Evolutionary conservation across 139 green algal genomes (phyloP).

Genomic region (Coelastrella sp.): DNA sequence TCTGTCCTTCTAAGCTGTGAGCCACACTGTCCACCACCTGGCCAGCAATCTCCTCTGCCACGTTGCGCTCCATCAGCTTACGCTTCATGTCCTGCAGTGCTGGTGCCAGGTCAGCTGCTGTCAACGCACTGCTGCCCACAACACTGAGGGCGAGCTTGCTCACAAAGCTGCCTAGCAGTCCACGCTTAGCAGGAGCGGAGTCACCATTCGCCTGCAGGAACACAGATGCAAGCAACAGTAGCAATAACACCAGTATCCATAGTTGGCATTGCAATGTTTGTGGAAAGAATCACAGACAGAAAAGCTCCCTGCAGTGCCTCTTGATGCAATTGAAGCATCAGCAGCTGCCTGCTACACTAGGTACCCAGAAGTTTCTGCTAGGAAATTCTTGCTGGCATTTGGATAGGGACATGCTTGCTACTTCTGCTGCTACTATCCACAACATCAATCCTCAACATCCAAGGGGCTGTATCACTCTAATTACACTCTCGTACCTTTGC

Average conservation of each 20-base stretch:
- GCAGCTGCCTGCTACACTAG: neutral
- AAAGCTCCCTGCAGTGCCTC: too few relatives aligned
- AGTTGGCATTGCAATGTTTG: too few relatives aligned
- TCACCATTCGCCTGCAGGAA: neutral
- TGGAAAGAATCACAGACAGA: too few relatives aligned
- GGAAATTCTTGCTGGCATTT: too few relatives aligned
- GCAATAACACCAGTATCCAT: too few relatives aligned
- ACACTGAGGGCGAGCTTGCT: slow-evolving; percentile 78
- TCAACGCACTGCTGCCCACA: slow-evolving; percentile 84
- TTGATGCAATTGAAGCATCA: too few relatives aligned
- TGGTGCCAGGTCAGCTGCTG: slow-evolving; percentile 83
- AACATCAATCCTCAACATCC: too few relatives aligned
- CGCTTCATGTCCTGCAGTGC: slow-evolving; percentile 93
- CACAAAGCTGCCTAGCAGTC: slow-evolving; percentile 85
- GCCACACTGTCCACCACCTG: slow-evolving; percentile 69
- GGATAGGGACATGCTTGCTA: too few relatives aligned
- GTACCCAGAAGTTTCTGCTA: neutral
- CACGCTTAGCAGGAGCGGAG: slow-evolving; percentile 39
- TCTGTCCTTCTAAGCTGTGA: slow-evolving; percentile 85
- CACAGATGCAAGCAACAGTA: neutral
- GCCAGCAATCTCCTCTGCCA: slow-evolving; percentile 95
- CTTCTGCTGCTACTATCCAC: neutral
- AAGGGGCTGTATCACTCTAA: slow-evolving; percentile 1
- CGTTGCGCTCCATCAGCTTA: slow-evolving; percentile 96
- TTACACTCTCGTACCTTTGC: slow-evolving; percentile 49